Evolutionary conservation across 1,284 basidiomycete species (phyloP).

Genomic region (Cronartium quercuum): DNA sequence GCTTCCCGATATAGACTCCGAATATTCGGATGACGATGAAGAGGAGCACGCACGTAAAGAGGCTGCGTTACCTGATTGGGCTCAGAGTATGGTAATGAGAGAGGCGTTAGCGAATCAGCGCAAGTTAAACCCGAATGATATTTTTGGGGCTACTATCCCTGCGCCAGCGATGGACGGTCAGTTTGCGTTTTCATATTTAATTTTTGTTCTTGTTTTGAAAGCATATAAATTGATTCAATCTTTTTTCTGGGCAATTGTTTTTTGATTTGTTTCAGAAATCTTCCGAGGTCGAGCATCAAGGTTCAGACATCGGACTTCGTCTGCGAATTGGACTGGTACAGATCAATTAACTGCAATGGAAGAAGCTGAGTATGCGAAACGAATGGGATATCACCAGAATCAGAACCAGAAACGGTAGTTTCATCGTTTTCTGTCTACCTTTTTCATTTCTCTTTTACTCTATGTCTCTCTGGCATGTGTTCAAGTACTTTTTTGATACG

Average conservation of each 20-base stretch:
- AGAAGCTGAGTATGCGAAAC: conserved; percentile 72
- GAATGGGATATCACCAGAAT: conserved; percentile 68
- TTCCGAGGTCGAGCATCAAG: conserved; percentile 43
- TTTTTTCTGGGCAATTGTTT: conserved; percentile 59
- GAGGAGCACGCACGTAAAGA: conserved; percentile 66
- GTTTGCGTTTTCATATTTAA: conserved; percentile 18
- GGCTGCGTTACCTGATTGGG: conserved; percentile 70
- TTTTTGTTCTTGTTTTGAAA: not conserved
- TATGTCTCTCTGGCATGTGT: no score
- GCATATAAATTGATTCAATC: not conserved
- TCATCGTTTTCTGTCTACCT: no score
- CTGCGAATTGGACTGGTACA: conserved; percentile 83
- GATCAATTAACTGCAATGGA: conserved; percentile 76
- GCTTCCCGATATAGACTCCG: conserved; percentile 85
- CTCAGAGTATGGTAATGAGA: conserved; percentile 76
- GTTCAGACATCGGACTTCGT: conserved; percentile 80
- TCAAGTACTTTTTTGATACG: no score
- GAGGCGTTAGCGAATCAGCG: conserved; percentile 71
- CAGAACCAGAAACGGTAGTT: not conserved
- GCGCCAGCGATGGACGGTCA: conserved; percentile 72
- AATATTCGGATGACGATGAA: conserved; percentile 91
- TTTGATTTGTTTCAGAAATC: conserved; percentile 40
- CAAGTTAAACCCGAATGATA: conserved; percentile 78
- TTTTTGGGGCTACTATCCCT: conserved; percentile 71
- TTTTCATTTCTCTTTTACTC: no score